Evolutionary conservation across 176 grass and related monocot species (phyloP).

Genomic region (Carex pumila): DNA sequence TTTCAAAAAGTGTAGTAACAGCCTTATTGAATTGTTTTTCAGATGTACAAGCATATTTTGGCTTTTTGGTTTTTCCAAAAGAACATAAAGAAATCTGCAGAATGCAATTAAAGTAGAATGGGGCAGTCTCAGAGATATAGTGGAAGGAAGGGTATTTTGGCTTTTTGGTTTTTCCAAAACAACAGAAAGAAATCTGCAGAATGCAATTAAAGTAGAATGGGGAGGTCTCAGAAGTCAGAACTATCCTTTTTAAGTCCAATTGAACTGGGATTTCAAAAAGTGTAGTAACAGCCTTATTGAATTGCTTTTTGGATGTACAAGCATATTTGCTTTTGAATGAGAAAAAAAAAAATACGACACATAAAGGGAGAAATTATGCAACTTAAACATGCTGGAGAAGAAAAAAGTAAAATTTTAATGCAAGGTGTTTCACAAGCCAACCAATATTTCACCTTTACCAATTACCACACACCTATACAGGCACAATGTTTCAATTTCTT

Average conservation of each 20-base stretch:
- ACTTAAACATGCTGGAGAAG: not conserved
- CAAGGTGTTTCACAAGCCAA: not conserved
- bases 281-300: not conserved
- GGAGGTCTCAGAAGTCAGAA: not conserved
- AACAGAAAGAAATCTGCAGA: not conserved
- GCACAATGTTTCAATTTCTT: not conserved
- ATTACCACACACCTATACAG: not conserved
- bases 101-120: too few relatives aligned
- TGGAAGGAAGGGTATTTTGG: not conserved
- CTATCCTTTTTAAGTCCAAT: not conserved
- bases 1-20: not conserved
- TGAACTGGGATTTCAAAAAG: not conserved
- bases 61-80: too few relatives aligned
- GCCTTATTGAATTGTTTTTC: not conserved
- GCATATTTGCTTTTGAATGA: not conserved
- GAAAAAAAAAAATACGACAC: too few relatives aligned
- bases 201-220: not conserved
- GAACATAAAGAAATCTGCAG: too few relatives aligned
- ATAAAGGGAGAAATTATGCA: not conserved
- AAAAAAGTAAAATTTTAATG: not conserved
- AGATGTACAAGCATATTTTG: not conserved
- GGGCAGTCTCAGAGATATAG: not conserved
- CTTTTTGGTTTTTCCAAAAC: not conserved
- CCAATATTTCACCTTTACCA: not conserved
- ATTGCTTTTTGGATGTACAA: not conserved